phyloP scores from a whole-genome alignment of 75 land plant genomes.

The Sequoia sempervirens region DNA sequence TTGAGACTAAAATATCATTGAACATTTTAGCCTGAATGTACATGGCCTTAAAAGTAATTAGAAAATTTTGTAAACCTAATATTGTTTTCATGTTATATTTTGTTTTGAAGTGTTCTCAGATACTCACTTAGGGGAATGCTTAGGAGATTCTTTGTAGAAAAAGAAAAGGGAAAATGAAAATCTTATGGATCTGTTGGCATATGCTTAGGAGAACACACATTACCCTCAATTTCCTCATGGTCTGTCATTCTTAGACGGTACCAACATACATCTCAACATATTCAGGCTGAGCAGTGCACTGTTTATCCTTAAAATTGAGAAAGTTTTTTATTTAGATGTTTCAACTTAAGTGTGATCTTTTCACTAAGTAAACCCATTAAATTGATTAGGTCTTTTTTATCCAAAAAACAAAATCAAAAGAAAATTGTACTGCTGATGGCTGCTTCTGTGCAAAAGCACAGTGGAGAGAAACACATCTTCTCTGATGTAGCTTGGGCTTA shows the following conservation, averaged over 20 bases:
- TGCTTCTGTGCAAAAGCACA: no score
- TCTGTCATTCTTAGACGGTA: not conserved
- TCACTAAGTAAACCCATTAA: no score
- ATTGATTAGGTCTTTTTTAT: no score
- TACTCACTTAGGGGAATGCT: not conserved
- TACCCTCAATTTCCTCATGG: not conserved
- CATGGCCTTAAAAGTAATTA: not conserved
- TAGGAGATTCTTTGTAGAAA: not conserved
- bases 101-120: not conserved
- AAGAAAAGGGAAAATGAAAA: not conserved
- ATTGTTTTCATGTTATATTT: not conserved
- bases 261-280: not conserved
- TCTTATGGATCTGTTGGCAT: not conserved
- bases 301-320: not conserved
- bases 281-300: not conserved
- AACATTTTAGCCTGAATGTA: not conserved
- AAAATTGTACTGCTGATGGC: no score
- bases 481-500: no score
- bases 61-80: not conserved
- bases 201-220: not conserved
- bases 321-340: no score
- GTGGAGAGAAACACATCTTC: no score
- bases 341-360: no score
- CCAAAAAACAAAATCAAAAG: no score
- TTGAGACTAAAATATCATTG: not conserved